phyloP scores from a whole-genome alignment of 1,284 basidiomycete genomes.

The Malassezia nana region DNA sequence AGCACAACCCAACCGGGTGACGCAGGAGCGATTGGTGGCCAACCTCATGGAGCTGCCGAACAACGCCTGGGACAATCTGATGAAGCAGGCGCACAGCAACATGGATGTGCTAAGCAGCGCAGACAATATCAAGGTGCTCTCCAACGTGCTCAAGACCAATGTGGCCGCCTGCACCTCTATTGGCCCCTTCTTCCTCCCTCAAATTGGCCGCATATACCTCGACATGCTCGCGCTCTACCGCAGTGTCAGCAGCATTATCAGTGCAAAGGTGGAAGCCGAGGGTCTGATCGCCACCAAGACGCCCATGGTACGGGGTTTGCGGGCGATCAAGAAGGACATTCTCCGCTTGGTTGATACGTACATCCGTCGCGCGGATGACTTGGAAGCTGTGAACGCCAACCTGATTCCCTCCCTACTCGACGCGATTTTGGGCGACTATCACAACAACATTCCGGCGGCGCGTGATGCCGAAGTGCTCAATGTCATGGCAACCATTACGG shows the following conservation, averaged over 20 bases:
- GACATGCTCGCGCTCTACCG: slow-evolving; percentile 98
- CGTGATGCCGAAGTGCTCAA: slow-evolving; percentile 95
- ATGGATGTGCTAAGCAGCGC: slow-evolving; percentile 81
- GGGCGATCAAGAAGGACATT: slow-evolving; percentile 98
- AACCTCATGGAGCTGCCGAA: slow-evolving; percentile 97
- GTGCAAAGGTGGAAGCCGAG: slow-evolving; percentile 68
- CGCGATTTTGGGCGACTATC: slow-evolving; percentile 93
- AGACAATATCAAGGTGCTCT: slow-evolving; percentile 93
- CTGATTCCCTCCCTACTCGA: slow-evolving; percentile 93
- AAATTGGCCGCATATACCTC: slow-evolving; percentile 88
- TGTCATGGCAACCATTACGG: slow-evolving; percentile 92
- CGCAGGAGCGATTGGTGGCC: slow-evolving; percentile 85
- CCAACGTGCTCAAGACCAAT: slow-evolving; percentile 97
- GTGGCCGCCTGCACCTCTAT: slow-evolving; percentile 96
- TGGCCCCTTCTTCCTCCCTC: slow-evolving; percentile 90
- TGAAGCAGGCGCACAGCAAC: slow-evolving; percentile 87
- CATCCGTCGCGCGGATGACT: slow-evolving; percentile 88
- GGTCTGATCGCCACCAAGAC: slow-evolving; percentile 91
- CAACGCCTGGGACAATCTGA: slow-evolving; percentile 92
- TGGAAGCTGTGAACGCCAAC: slow-evolving; percentile 79
- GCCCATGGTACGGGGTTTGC: slow-evolving; percentile 82
- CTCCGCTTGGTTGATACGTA: slow-evolving; percentile 91
- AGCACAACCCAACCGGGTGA: slow-evolving; percentile 92
- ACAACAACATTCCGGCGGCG: slow-evolving; percentile 81
- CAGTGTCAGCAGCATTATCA: slow-evolving; percentile 94